phyloP scores from a whole-genome alignment of 768 basidiomycete species.

The Leucosporidium scottii region DNA sequence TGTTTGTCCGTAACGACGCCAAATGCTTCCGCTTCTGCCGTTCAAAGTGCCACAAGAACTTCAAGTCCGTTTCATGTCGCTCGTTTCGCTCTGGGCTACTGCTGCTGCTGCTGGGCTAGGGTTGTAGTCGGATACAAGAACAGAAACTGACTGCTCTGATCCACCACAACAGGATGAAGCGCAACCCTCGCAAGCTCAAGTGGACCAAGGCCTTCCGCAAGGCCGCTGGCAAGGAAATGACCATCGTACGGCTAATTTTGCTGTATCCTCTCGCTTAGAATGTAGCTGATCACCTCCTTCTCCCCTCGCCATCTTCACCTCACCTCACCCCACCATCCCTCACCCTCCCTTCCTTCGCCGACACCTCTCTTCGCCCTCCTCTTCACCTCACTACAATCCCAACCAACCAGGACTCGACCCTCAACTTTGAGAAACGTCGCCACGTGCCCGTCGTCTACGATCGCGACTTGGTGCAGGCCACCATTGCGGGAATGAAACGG shows the following conservation, averaged over 20 bases:
- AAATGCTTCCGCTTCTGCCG: conserved; percentile 98
- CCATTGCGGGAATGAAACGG: conserved; percentile 92
- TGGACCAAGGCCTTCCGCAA: conserved; percentile 99
- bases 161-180: conserved; percentile 73
- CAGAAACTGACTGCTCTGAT: neutral
- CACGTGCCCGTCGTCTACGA: conserved; percentile 96
- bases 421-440: conserved; percentile 97
- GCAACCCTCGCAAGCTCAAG: conserved; percentile 94
- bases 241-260: conserved; percentile 59
- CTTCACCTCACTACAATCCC: neutral
- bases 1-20: conserved; percentile 95
- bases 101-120: no score
- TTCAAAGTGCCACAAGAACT: conserved; percentile 99
- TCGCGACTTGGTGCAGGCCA: conserved; percentile 84
- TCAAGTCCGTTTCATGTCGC: conserved; percentile 74
- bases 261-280: neutral
- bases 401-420: conserved; percentile 74
- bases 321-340: neutral
- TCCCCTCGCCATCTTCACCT: neutral
- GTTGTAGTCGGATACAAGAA: no score
- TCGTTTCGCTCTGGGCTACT: no score
- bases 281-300: neutral
- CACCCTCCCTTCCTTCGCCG: neutral
- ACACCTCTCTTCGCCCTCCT: neutral
- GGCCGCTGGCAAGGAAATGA: conserved; percentile 99